Evolutionary conservation across 768 basidiomycete genomes (phyloP), one percentile per base, ranked within the genome.

Genomic region (Tylopilus sp.): DNA sequence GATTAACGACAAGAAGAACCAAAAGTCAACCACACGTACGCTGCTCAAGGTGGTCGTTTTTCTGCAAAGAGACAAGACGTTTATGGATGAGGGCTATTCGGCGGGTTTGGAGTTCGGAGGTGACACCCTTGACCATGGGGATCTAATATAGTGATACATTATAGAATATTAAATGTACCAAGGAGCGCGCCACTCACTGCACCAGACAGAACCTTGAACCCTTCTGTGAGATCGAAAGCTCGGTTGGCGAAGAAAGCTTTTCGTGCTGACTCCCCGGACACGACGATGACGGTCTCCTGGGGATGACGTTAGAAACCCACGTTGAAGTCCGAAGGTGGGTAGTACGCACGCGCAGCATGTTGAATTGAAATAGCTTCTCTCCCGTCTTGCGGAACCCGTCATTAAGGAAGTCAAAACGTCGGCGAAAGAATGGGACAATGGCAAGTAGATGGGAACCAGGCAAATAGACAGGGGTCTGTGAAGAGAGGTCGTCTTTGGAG

Each of bases 171-270:
- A 33, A 61, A 52, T 47, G 50, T 46, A 51, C 52, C 35, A 47
- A 8, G 23, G 26, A 46, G 47, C 22, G 18, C 25, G 20, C 30
- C 18, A 79, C 85, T 57, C 65, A 89, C 88, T 49, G 85, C 86
- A 45, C 87, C 88, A 44, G 85, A 86, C 54, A 91, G 76, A 61
- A 87, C 79, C 61, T 82, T 86, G 75, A 88, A 90, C 6, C 86
- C 88, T 72, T 88, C 86, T 38, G 82, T 83, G 45, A 91, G 77
- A 67, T 89, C 86, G 55, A 91, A 79, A 20, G 79, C 79, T 68
- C 80, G 82, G 50, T 84, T 80, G 3, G 77, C 76, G 60, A 89
- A 86, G 69, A 89, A 89, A 3, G 81, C 75, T 49, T 79, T 77
- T 50, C 88, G 75, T 15, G 81, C 88, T 30, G 73, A 75, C 62